Base-by-base conservation (phyloP, 2,329 filamentous ascomycete species). In the Nigrospora oryzae region DNA sequence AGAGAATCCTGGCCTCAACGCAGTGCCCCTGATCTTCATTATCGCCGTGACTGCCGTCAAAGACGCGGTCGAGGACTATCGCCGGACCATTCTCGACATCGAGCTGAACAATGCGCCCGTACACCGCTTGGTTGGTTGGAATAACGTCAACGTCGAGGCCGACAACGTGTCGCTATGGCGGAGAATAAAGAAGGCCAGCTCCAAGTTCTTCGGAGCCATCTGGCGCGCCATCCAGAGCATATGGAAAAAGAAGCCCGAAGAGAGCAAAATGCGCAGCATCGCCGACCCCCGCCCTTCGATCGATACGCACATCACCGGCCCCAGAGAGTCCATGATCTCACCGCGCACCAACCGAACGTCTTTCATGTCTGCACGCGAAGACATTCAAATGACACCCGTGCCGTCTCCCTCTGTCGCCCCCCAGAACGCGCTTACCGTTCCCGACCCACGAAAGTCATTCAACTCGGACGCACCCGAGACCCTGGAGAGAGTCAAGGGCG, bases 31-130 rank as follows among this genome's bases (percentile, higher is more conserved):
- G 52, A 96, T 98, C 54, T 84, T 95, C 58, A 97, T 98, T 65
- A 74, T 98, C 44, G 68, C 78, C 49, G 79, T 96, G 44, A 98
- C 93, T 2, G 83, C 89, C 28, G 78, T 96, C 63, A 98, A 97
- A 66, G 93, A 98, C 62, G 93, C 83, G 15, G 84, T 97, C 51
- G 93, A 98, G 66, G 93, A 98, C 67, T 97, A 89, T 72, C 79
- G 93, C 55, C 78, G 93, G 66, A 97, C 91, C 0, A 73, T 89
- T 36, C 81, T 96, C 37, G 93, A 98, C 62, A 95, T 84, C 52
- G 86, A 95, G 57, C 75, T 98, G 50, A 98, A 98, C 67, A 97
- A 98, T 61, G 93, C 93, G 3, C 87, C 90, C 0, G 88, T 97
- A 11, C 91, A 98, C 65, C 82, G 91, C 47, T 72, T 98, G 16